These are phyloP conservation scores for Fusarium nanum DNA, from an alignment of 2,329 filamentous ascomycete genomes.

Conservation along the genomic window DNA sequence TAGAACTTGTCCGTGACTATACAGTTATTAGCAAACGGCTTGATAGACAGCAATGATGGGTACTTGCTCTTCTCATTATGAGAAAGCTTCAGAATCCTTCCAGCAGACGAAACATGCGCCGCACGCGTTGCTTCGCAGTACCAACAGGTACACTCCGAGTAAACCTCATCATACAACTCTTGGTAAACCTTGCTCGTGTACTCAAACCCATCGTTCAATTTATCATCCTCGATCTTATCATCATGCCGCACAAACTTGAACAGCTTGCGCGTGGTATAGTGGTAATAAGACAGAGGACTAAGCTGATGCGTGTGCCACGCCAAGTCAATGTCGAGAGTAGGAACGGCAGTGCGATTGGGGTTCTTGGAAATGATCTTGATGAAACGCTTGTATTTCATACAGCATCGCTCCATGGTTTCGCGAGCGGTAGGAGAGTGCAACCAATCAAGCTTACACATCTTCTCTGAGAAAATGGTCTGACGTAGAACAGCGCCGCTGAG, in stretches of 20 bases:
- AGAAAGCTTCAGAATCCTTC: conserved; percentile 59
- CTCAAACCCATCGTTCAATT: conserved; percentile 73
- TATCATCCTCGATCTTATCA: conserved; percentile 80
- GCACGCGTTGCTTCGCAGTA: conserved; percentile 74
- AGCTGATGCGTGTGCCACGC: conserved; percentile 88
- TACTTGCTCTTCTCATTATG: conserved; percentile 58
- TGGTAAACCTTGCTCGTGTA: conserved; percentile 80
- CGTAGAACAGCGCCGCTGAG: conserved; percentile 73
- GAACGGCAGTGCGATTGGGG: conserved; percentile 66
- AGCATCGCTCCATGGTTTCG: conserved; percentile 72
- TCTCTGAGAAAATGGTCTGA: conserved; percentile 74
- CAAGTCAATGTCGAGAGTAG: conserved; percentile 79
- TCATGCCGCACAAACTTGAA: conserved; percentile 80
- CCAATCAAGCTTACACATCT: conserved; percentile 84
- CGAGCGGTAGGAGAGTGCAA: conserved; percentile 74
- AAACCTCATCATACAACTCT: conserved; percentile 71
- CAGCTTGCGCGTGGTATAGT: conserved; percentile 61
- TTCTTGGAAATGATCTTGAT: conserved; percentile 66
- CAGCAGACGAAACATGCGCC: conserved; percentile 61
- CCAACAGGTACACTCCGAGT: conserved; percentile 84
- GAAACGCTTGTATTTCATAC: conserved; percentile 75
- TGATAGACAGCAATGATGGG: too few relatives aligned
- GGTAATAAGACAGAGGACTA: conserved; percentile 70
- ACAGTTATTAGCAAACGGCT: too few relatives aligned
- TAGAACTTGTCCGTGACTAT: conserved; percentile 57